Evolutionary conservation across 345 rosid genomes (phyloP), one percentile per base, ranked within the genome.

Genomic region (Triadica sebifera): DNA sequence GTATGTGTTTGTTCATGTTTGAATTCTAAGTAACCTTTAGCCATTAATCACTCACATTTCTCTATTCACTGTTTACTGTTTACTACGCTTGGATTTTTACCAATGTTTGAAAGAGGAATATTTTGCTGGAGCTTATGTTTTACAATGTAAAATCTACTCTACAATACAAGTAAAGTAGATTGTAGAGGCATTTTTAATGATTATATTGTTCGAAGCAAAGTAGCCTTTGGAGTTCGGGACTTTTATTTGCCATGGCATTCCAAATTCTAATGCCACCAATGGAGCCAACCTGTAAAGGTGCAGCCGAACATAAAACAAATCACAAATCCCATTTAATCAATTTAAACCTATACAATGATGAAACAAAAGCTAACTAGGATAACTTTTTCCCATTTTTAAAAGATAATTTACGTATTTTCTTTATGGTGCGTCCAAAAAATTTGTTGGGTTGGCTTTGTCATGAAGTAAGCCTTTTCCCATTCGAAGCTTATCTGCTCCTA

Each of bases 401-500:
- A 24, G 12, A 43, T 4, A 13, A 34, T 11, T 67, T 52, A 4
- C 13, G 34, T 29, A 1, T 38, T 69, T 60, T 46, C 45, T 20
- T 59, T 58, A 15, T 17, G 49, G 22, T 65, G 41, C 58, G 38
- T 73, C 63, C 58, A 69, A 77, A 79, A 59, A 62, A 16, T 81
- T 75, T 15, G 87, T 72, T 84, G 84, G 70, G 12, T 75, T 76
- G 80, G 84, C 82, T 80, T 29, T 75, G 75, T 81, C 87, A 71
- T 29, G 34, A 29, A 29, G 34, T 29, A 29, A 29, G 34, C 34
- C 34, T 1, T 29, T 29, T 29, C 50, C 25, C 51, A 22, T 75
- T 57, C 57, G 24, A 80, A 74, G 53, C 80, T 74, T 71, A 65
- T 69, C 78, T 29, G 49, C 51, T 37, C 56, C 34, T 37, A 62